Percentiles rank a stretch among this genome's conserved stretches.
These are phyloP conservation scores for Septoria linicola DNA, from an alignment of 2,329 filamentous ascomycete species.

Conservation along the genomic window DNA sequence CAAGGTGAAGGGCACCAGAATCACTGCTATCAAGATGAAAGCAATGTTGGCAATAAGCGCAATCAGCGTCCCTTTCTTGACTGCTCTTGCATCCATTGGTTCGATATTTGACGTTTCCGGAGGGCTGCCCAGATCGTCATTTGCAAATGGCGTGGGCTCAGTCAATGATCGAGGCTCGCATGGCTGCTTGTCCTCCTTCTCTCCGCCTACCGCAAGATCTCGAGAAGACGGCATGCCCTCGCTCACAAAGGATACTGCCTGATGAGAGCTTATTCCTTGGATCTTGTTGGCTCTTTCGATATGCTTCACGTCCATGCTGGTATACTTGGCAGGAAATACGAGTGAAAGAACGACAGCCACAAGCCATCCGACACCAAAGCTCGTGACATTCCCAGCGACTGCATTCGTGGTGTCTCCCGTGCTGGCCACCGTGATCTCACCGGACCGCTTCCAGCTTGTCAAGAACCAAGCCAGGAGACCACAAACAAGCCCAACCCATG, in stretches of 20 bases:
- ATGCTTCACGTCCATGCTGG: conserved; percentile 41
- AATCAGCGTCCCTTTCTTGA: conserved; percentile 40
- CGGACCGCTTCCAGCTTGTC: conserved; percentile 39
- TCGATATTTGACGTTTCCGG: conserved; percentile 42
- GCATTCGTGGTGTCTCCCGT: conserved; percentile 42
- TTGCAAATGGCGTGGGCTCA: conserved; percentile 32
- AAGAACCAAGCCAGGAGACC: conserved; percentile 49
- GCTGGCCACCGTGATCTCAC: conserved; percentile 41
- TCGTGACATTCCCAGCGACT: conserved; percentile 39
- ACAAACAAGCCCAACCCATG: conserved; percentile 47
- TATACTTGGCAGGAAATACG: conserved; percentile 39
- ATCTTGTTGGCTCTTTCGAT: conserved; percentile 42
- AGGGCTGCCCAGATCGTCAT: conserved; percentile 44
- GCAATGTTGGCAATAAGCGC: conserved; percentile 42
- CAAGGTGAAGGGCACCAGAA: conserved; percentile 37
- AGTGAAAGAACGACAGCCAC: conserved; percentile 45
- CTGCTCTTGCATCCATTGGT: conserved; percentile 44
- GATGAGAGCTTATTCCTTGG: conserved; percentile 29
- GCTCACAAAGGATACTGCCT: neutral
- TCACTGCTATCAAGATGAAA: conserved; percentile 44
- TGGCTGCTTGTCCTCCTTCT: conserved; percentile 21
- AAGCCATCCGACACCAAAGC: conserved; percentile 27
- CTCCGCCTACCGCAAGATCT: neutral
- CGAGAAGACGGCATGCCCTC: neutral
- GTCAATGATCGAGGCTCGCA: conserved; percentile 30